Conservation (phyloP, 371 early-diverging fungal species). For the Gilbertella persicaria region DNA sequence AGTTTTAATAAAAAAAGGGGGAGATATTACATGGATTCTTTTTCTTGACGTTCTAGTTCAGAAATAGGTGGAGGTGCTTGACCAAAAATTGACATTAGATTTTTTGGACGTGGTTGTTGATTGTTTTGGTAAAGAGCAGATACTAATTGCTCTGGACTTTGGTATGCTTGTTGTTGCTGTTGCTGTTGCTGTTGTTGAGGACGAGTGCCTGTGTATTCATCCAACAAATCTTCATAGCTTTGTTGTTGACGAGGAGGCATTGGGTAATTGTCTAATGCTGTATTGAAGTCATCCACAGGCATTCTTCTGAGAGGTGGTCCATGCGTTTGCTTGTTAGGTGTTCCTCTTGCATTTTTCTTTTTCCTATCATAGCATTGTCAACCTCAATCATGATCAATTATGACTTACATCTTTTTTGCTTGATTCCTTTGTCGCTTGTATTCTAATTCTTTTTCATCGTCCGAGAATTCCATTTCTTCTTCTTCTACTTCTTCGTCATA, state of each 20-base stretch:
- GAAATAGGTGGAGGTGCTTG: conserved; percentile 1
- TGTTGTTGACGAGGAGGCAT: conserved; percentile 28
- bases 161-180: neutral
- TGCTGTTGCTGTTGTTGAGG: neutral
- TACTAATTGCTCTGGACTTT: conserved; percentile 5
- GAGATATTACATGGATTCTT: too few relatives aligned
- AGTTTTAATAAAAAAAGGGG: conserved; percentile 10
- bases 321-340: neutral
- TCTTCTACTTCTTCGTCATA: conserved; percentile 91
- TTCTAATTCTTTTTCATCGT: conserved; percentile 81
- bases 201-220: neutral
- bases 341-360: neutral
- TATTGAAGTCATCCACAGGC: conserved; percentile 22
- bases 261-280: conserved; percentile 25
- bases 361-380: neutral
- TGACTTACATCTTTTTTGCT: conserved; percentile 26
- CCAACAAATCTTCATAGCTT: conserved; percentile 35
- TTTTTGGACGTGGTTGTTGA: neutral
- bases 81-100: neutral
- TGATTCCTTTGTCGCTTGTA: conserved; percentile 47
- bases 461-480: conserved; percentile 84
- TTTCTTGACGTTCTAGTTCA: neutral
- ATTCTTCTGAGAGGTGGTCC: conserved; percentile 2
- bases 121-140: neutral
- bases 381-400: neutral